phyloP scores from a whole-genome alignment of 169 alveolate species.

The Haemoproteus tartakovskyi region DNA sequence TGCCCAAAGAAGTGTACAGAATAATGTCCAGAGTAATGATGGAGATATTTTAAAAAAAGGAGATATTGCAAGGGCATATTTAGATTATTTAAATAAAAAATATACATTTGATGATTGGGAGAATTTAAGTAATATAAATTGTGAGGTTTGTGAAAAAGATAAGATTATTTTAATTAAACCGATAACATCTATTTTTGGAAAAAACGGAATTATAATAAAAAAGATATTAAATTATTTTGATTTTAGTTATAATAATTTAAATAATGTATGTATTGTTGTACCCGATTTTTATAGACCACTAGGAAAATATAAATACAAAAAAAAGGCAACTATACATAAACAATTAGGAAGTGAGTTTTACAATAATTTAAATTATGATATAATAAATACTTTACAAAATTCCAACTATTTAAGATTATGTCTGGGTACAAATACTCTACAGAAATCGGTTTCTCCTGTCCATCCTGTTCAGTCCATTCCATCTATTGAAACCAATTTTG shows the following conservation, averaged over 20 bases:
- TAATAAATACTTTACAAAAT: slow-evolving; percentile 12
- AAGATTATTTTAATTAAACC: slow-evolving; percentile 33
- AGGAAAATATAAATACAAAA: slow-evolving; percentile 56
- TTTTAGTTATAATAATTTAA: slow-evolving; percentile 8
- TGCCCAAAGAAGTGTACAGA: too few relatives aligned
- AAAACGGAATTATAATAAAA: slow-evolving; percentile 12
- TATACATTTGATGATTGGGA: slow-evolving; percentile 43
- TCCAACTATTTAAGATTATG: slow-evolving; percentile 16
- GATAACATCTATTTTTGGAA: slow-evolving; percentile 1
- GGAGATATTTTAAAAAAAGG: too few relatives aligned
- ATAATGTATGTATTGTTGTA: slow-evolving; percentile 39
- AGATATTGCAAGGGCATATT: slow-evolving; percentile 25
- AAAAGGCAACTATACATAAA: slow-evolving; percentile 26
- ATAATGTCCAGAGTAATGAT: too few relatives aligned
- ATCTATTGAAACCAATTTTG: background rate
- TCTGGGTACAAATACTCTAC: slow-evolving; percentile 25
- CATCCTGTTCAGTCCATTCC: background rate
- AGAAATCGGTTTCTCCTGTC: too few relatives aligned
- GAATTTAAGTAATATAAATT: slow-evolving; percentile 32
- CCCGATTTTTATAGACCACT: slow-evolving; percentile 53
- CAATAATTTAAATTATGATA: slow-evolving; percentile 28
- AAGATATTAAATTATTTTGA: slow-evolving; percentile 38
- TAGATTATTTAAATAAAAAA: slow-evolving; percentile 12
- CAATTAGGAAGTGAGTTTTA: slow-evolving; percentile 47
- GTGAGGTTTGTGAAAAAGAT: slow-evolving; percentile 20